These are phyloP conservation scores for Colletotrichum liaoningense DNA, from an alignment of 2,329 filamentous ascomycete species.

Conservation along the genomic window DNA sequence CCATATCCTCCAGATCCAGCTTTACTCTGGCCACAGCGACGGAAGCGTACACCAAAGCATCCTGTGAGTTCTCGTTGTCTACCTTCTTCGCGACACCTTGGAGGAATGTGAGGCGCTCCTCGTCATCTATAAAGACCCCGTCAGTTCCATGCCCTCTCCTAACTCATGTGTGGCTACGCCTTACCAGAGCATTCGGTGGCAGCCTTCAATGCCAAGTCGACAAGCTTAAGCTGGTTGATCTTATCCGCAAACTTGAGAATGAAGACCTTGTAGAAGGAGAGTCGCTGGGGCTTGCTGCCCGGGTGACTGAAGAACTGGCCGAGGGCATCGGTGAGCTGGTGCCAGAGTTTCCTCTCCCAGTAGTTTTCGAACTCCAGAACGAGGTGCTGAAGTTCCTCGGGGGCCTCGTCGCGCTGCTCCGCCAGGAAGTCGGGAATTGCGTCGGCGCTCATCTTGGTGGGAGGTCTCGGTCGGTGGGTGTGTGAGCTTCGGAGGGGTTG, in stretches of 20 bases:
- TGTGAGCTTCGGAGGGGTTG: conserved; percentile 24
- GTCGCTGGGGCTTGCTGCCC: conserved; percentile 83
- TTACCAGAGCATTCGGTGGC: conserved; percentile 85
- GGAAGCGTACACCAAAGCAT: conserved; percentile 94
- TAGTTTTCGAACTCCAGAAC: conserved; percentile 94
- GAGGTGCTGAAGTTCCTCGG: conserved; percentile 86
- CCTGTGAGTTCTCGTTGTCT: conserved; percentile 91
- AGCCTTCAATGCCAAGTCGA: conserved; percentile 88
- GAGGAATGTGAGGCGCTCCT: conserved; percentile 88
- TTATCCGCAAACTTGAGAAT: conserved; percentile 96
- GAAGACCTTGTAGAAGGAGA: conserved; percentile 94
- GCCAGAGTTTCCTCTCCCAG: conserved; percentile 99
- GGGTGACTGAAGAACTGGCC: conserved; percentile 88
- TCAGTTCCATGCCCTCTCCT: conserved; percentile 8
- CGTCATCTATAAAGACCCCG: conserved; percentile 71
- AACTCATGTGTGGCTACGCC: conserved; percentile 16
- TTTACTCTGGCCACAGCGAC: conserved; percentile 91
- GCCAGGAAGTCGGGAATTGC: conserved; percentile 92
- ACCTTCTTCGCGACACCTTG: conserved; percentile 87
- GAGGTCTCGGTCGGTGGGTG: conserved; percentile 10
- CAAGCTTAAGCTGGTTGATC: conserved; percentile 98
- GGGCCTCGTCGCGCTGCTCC: conserved; percentile 88
- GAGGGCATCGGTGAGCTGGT: conserved; percentile 93
- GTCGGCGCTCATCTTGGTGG: conserved; percentile 79
- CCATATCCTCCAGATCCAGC: conserved; percentile 80